Conservation (phyloP, 2,329 filamentous ascomycete species). For the Aureobasidium sp. region DNA sequence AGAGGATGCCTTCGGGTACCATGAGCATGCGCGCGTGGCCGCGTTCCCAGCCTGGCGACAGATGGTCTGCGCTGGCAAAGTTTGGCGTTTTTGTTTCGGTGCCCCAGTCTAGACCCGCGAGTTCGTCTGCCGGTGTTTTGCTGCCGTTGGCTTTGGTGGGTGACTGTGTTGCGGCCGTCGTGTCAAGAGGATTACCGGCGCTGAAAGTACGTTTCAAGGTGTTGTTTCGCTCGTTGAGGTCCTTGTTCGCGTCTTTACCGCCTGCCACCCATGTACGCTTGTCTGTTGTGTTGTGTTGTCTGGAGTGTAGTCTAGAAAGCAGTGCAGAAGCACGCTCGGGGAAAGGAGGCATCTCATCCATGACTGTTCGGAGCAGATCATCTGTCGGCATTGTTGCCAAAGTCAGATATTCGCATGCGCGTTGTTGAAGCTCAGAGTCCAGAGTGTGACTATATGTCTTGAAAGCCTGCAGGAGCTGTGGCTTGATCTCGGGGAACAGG, state of each 20-base stretch:
- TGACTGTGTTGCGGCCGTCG: constrained; percentile 41
- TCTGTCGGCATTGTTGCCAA: constrained; percentile 81
- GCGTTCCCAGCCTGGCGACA: constrained; percentile 90
- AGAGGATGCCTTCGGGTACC: constrained; percentile 76
- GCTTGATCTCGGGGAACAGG: constrained; percentile 96
- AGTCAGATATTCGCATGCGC: constrained; percentile 89
- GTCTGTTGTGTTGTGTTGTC: constrained; percentile 78
- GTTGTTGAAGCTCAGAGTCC: constrained; percentile 90
- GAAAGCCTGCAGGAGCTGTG: constrained; percentile 86
- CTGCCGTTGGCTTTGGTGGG: constrained; percentile 29
- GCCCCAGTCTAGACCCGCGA: constrained; percentile 76
- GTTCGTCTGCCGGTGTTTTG: constrained; percentile 47
- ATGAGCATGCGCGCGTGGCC: constrained; percentile 82
- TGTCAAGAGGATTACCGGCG: constrained; percentile 23
- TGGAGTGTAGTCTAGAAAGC: constrained; percentile 86
- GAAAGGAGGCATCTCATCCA: constrained; percentile 98
- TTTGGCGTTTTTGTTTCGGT: constrained; percentile 64
- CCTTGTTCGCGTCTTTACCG: constrained; percentile 85
- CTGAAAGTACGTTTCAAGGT: constrained; percentile 85
- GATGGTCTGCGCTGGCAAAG: constrained; percentile 81
- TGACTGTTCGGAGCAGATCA: constrained; percentile 84
- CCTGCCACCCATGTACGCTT: constrained; percentile 98
- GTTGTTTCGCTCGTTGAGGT: constrained; percentile 70
- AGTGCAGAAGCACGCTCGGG: constrained; percentile 89
- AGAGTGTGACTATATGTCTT: constrained; percentile 87